Base-by-base conservation (phyloP, 1,284 basidiomycete species). In the Athelia psychrophila region DNA sequence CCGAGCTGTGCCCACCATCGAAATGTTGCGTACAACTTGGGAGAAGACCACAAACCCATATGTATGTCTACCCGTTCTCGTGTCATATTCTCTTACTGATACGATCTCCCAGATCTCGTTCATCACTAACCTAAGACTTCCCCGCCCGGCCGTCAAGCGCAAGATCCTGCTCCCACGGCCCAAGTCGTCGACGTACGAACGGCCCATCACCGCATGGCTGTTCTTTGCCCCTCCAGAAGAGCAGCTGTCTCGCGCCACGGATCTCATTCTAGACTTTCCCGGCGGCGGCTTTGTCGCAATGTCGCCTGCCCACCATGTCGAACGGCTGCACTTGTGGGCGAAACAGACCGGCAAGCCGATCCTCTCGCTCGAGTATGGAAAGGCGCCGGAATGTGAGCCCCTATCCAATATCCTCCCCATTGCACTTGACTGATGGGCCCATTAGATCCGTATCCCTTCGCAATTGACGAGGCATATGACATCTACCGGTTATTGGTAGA, bases 211-310 rank as follows among this genome's bases (percentile, higher is more conserved):
- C 33, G 87, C 82, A 0, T 88, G 88, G 75, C 74, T 99, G 10
- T 98, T 91, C 74, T 98, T 93, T 69, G 76, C 85, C 47, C 85
- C 84, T 4, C 79, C 84, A 10, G 84, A 87, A 56, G 70, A 74
- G 16, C 82, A 91, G 56, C 77, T 98, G 32, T 74, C 76, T 27
- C 74, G 79, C 40, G 76, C 85, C 3, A 90, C 84, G 15, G 91
- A 96, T 58, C 75, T 98, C 19, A 86, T 97, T 45, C 73, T 97
- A 23, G 96, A 99, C 66, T 88, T 93, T 56, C 95, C 95, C 19
- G 96, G 96, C 6, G 96, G 96, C 9, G 96, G 96, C 0, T 98
- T 98, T 69, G 88, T 98, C 49, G 91, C 92, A 33, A 98, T 98
- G 95, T 84, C 80, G 13, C 95, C 95, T 1, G 87, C 91, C 60